phyloP scores from a whole-genome alignment of 179 eudicot genomes.

The Sideroxylon spinosum region DNA sequence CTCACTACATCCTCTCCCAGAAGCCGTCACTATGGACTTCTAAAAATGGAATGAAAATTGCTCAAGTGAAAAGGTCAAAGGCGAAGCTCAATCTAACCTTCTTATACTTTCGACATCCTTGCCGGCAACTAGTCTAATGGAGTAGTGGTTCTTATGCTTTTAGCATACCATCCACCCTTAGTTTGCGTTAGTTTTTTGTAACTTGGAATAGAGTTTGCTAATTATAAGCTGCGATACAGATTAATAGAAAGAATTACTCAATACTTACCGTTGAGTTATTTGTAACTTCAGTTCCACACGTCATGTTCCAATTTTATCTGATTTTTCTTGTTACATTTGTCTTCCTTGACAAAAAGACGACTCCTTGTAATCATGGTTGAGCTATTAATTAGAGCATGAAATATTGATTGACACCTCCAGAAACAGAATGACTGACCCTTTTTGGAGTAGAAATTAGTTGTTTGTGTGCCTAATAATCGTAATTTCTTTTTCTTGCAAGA shows the following conservation, averaged over 20 bases:
- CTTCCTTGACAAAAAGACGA: not conserved
- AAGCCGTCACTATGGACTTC: slow-evolving; percentile 61
- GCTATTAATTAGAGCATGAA: too few species aligned
- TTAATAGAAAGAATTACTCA: not conserved
- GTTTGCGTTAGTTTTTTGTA: not conserved
- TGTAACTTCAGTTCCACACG: not conserved
- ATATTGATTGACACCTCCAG: too few species aligned
- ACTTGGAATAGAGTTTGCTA: too few species aligned
- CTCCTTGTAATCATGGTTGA: too few species aligned
- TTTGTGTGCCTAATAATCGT: too few species aligned
- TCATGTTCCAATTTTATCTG: not conserved
- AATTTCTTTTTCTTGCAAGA: too few species aligned
- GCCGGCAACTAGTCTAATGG: not conserved
- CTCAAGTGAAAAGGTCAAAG: not conserved
- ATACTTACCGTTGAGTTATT: too few species aligned
- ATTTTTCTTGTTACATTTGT: not conserved
- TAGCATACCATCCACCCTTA: not conserved
- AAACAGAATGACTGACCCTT: too few species aligned
- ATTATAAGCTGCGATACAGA: not conserved
- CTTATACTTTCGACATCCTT: not conserved
- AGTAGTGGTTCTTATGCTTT: not conserved
- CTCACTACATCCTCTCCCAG: slow-evolving; percentile 41
- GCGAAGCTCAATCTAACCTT: slow-evolving; percentile 8
- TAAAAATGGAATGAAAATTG: slow-evolving; percentile 11
- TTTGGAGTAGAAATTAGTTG: too few species aligned